phyloP scores from a whole-genome alignment of 495 filamentous ascomycete species.

The Talaromyces nanjingensis region DNA sequence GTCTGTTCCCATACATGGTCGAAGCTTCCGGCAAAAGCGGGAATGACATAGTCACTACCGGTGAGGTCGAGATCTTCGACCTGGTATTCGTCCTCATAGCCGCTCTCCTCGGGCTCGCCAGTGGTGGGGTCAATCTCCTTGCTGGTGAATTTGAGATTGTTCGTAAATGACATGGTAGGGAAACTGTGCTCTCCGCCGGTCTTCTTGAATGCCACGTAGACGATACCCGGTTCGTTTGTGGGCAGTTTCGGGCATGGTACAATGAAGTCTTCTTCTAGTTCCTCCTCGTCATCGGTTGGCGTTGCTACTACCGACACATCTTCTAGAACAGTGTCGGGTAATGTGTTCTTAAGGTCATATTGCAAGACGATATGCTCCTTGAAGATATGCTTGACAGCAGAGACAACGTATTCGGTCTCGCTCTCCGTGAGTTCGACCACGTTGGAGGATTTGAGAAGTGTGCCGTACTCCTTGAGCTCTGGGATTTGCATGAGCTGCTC shows the following conservation, averaged over 20 bases:
- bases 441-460: slow-evolving; percentile 79
- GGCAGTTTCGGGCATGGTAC: slow-evolving; percentile 76
- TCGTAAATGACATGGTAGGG: slow-evolving; percentile 75
- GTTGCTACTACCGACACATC: slow-evolving; percentile 86
- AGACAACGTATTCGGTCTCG: slow-evolving; percentile 96
- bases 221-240: slow-evolving; percentile 78
- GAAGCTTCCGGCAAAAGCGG: slow-evolving; percentile 89
- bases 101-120: slow-evolving; percentile 80
- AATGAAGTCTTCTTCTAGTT: slow-evolving; percentile 82
- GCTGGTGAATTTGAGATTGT: slow-evolving; percentile 91
- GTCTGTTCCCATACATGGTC: slow-evolving; percentile 96
- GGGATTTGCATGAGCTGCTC: slow-evolving; percentile 82
- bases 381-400: slow-evolving; percentile 93
- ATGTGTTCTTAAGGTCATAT: slow-evolving; percentile 97
- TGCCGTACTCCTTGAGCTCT: slow-evolving; percentile 82
- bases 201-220: slow-evolving; percentile 94
- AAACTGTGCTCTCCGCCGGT: slow-evolving; percentile 60
- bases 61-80: slow-evolving; percentile 88
- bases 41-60: slow-evolving; percentile 89
- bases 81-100: slow-evolving; percentile 97
- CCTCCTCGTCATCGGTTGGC: slow-evolving; percentile 68
- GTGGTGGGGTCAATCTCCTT: slow-evolving; percentile 98
- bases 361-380: slow-evolving; percentile 94
- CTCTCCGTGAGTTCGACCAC: slow-evolving; percentile 89
- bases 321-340: slow-evolving; percentile 80